Evolutionary conservation across 2,329 filamentous ascomycete species (phyloP).

Genomic region (Onygena corvina): DNA sequence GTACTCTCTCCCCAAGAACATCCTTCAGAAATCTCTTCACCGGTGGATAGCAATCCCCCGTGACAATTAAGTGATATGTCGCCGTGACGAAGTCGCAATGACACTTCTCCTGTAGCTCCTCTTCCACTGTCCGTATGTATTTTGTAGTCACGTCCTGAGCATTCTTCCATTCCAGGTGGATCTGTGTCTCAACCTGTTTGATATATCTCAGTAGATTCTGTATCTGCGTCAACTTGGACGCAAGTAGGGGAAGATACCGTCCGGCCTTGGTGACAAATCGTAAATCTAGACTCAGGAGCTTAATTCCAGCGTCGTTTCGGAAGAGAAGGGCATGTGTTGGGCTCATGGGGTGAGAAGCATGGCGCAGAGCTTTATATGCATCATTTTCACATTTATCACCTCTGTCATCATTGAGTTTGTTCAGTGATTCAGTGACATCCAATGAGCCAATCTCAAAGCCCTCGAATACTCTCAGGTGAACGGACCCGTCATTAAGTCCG

Average conservation of each 20-base stretch:
- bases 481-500: constrained; percentile 55
- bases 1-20: constrained; percentile 63
- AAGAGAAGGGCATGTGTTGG: constrained; percentile 66
- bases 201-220: constrained; percentile 81
- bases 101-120: constrained; percentile 56
- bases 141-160: constrained; percentile 64
- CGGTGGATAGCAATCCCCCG: constrained; percentile 62
- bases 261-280: constrained; percentile 63
- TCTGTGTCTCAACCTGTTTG: constrained; percentile 64
- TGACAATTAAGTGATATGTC: constrained; percentile 72
- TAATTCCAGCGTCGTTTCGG: constrained; percentile 27
- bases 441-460: constrained; percentile 63
- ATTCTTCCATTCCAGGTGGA: constrained; percentile 71
- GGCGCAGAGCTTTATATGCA: constrained; percentile 39
- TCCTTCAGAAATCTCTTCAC: constrained; percentile 84
- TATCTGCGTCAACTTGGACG: constrained; percentile 74
- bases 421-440: constrained; percentile 22
- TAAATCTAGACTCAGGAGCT: constrained; percentile 66
- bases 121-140: constrained; percentile 67
- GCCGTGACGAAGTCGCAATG: constrained; percentile 59
- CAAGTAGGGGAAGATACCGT: constrained; percentile 69
- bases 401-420: neutral
- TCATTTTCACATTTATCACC: constrained; percentile 28
- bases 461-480: constrained; percentile 75
- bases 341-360: constrained; percentile 59